Evolutionary conservation across 2,329 filamentous ascomycete genomes (phyloP).

Genomic region (Diaporthe ilicicola): DNA sequence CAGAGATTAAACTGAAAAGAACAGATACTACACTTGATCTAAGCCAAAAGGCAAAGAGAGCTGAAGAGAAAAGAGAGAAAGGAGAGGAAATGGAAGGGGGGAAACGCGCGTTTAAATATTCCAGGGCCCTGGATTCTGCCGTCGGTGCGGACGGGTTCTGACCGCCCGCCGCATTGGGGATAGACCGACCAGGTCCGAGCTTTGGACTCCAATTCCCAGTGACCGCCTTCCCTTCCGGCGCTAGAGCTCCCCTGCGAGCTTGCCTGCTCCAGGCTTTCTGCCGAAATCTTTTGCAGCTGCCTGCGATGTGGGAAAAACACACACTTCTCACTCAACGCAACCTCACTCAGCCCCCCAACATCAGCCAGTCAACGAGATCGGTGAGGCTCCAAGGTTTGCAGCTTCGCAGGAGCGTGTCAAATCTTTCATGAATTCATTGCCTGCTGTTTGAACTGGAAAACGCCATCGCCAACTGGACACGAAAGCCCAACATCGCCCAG

Average conservation of each 20-base stretch:
- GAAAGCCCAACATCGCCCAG: neutral
- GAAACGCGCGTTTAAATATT: slow-evolving; percentile 1
- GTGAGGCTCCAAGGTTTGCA: neutral
- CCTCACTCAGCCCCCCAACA: neutral
- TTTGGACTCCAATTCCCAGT: neutral
- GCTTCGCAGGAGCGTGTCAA: neutral
- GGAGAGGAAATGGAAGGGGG: neutral
- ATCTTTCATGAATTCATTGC: no score
- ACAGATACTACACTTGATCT: slow-evolving; percentile 84
- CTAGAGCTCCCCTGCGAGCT: neutral
- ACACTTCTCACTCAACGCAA: neutral
- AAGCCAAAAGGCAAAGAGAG: slow-evolving; percentile 45
- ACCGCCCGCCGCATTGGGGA: neutral
- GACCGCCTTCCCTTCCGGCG: neutral
- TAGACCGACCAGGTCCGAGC: neutral
- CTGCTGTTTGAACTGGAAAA: no score
- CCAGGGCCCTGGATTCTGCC: neutral
- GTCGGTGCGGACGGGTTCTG: neutral
- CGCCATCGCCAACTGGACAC: neutral
- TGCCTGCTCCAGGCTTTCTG: neutral
- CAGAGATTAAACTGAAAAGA: slow-evolving; percentile 87
- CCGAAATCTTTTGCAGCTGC: slow-evolving; percentile 8
- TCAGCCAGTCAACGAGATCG: no score
- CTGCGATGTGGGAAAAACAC: neutral
- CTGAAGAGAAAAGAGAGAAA: slow-evolving; percentile 4